A percentile compares a stretch with the other conserved stretches of the same genome.
Evolutionary conservation across 352 stramenopile genomes (phyloP).

Genomic region (Globisporangium paddicum): DNA sequence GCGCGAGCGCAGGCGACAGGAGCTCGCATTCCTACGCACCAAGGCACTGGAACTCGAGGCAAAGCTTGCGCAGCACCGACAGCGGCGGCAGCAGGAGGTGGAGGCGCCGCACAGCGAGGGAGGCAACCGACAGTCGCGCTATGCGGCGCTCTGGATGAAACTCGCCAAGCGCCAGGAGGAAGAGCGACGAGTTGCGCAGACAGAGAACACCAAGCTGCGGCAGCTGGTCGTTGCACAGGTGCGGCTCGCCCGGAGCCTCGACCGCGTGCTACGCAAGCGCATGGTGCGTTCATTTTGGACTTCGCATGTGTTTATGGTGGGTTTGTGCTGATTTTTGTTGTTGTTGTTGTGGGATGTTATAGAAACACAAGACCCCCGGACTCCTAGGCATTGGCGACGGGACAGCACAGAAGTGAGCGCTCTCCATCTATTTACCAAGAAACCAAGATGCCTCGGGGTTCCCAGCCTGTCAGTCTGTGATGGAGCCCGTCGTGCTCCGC

Average conservation of each 20-base stretch:
- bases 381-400: background rate
- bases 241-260: conserved; percentile 12
- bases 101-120: background rate
- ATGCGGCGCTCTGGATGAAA: conserved; percentile 14
- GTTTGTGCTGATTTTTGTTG: background rate
- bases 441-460: too few species aligned
- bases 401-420: background rate
- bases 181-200: conserved; percentile 4
- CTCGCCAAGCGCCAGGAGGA: conserved; percentile 15
- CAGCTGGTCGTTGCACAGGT: conserved; percentile 10
- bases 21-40: conserved; percentile 24
- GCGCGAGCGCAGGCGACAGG: conserved; percentile 21
- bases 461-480: too few species aligned
- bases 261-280: conserved; percentile 14
- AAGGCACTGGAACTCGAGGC: conserved; percentile 24
- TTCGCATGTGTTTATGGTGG: background rate
- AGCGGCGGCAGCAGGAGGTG: background rate
- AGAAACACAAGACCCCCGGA: background rate
- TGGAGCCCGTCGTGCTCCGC: too few species aligned
- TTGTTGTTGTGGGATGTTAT: background rate
- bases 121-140: conserved; percentile 13
- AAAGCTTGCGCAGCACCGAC: conserved; percentile 18
- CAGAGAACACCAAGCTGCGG: conserved; percentile 13
- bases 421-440: too few species aligned
- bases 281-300: conserved; percentile 5